phyloP scores from a whole-genome alignment of 2,329 filamentous ascomycete species.

The Xylariomycetidae sp. region DNA sequence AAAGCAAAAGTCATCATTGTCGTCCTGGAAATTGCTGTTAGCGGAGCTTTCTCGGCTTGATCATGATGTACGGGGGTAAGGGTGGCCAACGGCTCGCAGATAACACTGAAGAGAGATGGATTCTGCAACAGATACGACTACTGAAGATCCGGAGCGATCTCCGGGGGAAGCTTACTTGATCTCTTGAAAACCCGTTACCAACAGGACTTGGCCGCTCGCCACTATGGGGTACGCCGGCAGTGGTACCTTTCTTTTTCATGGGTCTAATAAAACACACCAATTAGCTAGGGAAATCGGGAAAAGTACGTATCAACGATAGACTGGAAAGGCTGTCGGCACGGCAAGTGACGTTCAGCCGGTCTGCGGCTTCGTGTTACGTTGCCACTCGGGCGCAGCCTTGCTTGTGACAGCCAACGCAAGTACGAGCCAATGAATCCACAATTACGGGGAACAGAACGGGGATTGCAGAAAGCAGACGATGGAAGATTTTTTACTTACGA shows the following conservation, averaged over 20 bases:
- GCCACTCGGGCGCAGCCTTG: constrained; percentile 25
- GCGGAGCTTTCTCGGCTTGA: too few species aligned
- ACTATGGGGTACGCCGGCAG: constrained; percentile 63
- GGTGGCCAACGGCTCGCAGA: too few species aligned
- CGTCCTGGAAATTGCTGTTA: constrained; percentile 50
- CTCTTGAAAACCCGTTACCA: constrained; percentile 48
- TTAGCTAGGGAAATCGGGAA: too few species aligned
- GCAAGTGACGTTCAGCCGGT: too few species aligned
- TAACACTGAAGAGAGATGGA: too few species aligned
- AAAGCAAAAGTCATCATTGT: constrained; percentile 88
- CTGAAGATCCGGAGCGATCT: not conserved
- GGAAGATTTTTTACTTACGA: constrained; percentile 65
- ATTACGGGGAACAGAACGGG: too few species aligned
- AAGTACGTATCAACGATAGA: too few species aligned
- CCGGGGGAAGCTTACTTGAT: constrained; percentile 44
- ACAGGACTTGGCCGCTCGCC: constrained; percentile 56
- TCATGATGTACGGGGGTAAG: too few species aligned
- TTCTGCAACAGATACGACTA: not conserved
- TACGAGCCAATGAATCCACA: too few species aligned
- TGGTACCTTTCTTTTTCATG: constrained; percentile 69
- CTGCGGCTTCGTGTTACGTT: constrained; percentile 31
- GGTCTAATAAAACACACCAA: too few species aligned
- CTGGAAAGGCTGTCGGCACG: too few species aligned
- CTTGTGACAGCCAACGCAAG: constrained; percentile 25
- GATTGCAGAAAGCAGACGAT: too few species aligned